These are phyloP conservation scores for Ophiostoma ips DNA, from an alignment of 2,329 filamentous ascomycete genomes.

Conservation along the genomic window DNA sequence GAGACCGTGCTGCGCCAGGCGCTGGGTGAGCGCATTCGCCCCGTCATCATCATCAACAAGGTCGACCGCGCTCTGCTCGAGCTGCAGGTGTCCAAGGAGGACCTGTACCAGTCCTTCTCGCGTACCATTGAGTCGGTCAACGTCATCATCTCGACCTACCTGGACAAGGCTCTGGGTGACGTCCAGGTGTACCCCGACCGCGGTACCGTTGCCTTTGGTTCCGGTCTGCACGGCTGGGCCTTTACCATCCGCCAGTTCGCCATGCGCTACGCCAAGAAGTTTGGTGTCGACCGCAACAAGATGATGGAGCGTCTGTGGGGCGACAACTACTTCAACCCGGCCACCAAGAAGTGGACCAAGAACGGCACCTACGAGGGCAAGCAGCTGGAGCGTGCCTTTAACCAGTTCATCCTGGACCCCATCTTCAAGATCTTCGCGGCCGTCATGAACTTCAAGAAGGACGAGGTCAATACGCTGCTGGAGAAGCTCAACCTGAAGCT, in stretches of 20 bases:
- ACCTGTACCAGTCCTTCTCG: conserved; percentile 98
- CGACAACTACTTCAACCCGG: conserved; percentile 99
- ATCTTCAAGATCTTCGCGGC: conserved; percentile 98
- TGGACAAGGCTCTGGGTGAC: conserved; percentile 92
- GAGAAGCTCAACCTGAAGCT: conserved; percentile 96
- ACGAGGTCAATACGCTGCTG: conserved; percentile 69
- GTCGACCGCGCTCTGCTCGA: conserved; percentile 99
- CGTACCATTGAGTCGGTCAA: conserved; percentile 99
- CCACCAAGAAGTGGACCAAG: conserved; percentile 99
- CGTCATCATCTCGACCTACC: conserved; percentile 98
- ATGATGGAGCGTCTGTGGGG: conserved; percentile 99
- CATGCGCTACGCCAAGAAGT: conserved; percentile 95
- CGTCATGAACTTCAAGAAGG: conserved; percentile 98
- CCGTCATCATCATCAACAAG: conserved; percentile 99
- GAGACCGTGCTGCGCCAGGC: conserved; percentile 99
- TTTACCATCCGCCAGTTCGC: conserved; percentile 99
- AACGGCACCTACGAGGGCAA: conserved; percentile 70
- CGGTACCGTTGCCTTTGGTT: conserved; percentile 97
- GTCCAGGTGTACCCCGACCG: conserved; percentile 97
- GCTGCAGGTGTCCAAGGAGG: conserved; percentile 96
- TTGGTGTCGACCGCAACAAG: conserved; percentile 98
- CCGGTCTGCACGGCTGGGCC: conserved; percentile 98
- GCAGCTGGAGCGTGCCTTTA: conserved; percentile 89
- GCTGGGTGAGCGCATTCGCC: conserved; percentile 99
- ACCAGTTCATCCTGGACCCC: conserved; percentile 98